A percentile compares a stretch with the other conserved stretches of the same genome.
Conservation (phyloP, 2,329 filamentous ascomycete genomes). For the Arthrobotrys pseudoclavata region DNA sequence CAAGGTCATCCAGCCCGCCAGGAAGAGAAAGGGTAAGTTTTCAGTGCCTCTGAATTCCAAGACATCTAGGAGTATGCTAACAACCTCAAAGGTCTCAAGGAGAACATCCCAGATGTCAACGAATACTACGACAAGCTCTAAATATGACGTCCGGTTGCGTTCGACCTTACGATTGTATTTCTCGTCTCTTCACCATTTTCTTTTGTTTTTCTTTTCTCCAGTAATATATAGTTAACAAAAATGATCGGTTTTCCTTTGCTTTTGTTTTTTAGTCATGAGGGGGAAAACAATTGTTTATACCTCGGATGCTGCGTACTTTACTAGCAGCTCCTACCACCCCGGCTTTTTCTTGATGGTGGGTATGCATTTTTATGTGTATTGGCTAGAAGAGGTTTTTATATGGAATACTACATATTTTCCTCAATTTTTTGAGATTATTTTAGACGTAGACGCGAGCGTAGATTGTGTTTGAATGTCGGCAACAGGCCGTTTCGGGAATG, state of each 20-base stretch:
- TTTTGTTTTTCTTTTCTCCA: conserved; percentile 56
- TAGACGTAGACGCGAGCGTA: not conserved
- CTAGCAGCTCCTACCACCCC: conserved; percentile 14
- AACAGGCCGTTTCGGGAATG: not conserved
- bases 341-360: conserved; percentile 33
- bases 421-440: conserved; percentile 22
- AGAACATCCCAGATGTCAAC: conserved; percentile 67
- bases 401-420: conserved; percentile 53
- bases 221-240: conserved; percentile 55
- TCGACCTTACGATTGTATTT: conserved; percentile 37
- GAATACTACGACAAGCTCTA: conserved; percentile 99
- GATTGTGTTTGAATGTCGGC: not conserved
- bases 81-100: conserved; percentile 16
- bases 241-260: conserved; percentile 21
- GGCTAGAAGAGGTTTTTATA: conserved; percentile 60
- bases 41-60: conserved; percentile 74
- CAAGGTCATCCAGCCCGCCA: conserved; percentile 85
- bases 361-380: conserved; percentile 43
- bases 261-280: conserved; percentile 20
- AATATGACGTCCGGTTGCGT: conserved; percentile 64
- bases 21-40: conserved; percentile 92
- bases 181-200: conserved; percentile 48
- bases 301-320: conserved; percentile 15
- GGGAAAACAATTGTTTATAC: conserved; percentile 30
- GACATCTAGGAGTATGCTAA: not conserved